These are phyloP conservation scores for Clausena lansium DNA, from an alignment of 345 rosid species.

Conservation along the genomic window DNA sequence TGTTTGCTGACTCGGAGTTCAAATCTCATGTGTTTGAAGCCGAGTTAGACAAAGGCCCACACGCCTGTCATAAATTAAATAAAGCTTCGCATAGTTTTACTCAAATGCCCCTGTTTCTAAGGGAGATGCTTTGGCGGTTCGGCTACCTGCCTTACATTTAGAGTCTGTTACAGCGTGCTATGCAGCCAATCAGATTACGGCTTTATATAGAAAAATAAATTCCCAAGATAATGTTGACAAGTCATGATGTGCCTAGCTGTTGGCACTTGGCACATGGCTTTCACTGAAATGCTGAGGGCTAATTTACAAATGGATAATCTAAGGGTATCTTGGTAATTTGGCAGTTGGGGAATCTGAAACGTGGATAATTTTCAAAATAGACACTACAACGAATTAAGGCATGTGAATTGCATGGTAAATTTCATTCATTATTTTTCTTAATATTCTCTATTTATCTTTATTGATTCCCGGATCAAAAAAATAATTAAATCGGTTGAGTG, in stretches of 20 bases:
- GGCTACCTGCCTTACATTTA: background rate
- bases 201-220: background rate
- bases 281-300: background rate
- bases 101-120: background rate
- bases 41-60: constrained; percentile 4
- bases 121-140: background rate
- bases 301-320: background rate
- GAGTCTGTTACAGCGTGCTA: background rate
- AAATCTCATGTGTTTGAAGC: constrained; percentile 21
- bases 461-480: background rate
- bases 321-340: background rate
- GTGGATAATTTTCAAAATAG: background rate
- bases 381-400: background rate
- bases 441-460: background rate
- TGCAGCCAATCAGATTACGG: background rate
- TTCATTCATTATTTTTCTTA: background rate
- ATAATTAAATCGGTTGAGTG: no score
- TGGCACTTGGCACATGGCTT: background rate
- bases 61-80: background rate
- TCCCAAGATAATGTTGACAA: background rate
- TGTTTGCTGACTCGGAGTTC: constrained; percentile 44
- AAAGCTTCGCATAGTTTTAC: background rate
- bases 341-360: background rate
- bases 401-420: background rate
- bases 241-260: background rate